Evolutionary conservation across 2,329 filamentous ascomycete genomes (phyloP).

Genomic region (Mycosphaerelloides madeirae): DNA sequence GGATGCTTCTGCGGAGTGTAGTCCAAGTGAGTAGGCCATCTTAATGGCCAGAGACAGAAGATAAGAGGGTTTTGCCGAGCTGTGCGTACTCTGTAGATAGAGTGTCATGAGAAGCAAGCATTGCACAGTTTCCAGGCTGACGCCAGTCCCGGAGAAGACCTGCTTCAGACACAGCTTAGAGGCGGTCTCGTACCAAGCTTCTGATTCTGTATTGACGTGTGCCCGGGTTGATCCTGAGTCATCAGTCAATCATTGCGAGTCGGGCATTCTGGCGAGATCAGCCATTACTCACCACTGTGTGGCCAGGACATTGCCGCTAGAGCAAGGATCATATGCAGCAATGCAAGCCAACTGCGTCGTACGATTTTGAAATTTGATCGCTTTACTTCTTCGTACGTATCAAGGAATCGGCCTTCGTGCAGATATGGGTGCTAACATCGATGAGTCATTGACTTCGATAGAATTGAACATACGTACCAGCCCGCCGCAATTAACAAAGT

Average conservation of each 20-base stretch:
- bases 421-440: constrained; percentile 3
- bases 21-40: constrained; percentile 6
- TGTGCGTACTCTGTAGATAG: constrained; percentile 9
- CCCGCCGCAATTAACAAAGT: constrained; percentile 5
- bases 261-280: too few relatives aligned
- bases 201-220: constrained; percentile 3
- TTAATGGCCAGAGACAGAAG: constrained; percentile 4
- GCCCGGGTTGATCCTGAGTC: neutral
- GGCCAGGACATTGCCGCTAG: constrained; percentile 6
- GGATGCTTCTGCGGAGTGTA: constrained; percentile 9
- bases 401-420: constrained; percentile 7
- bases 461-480: neutral
- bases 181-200: constrained; percentile 5
- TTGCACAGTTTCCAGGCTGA: constrained; percentile 7
- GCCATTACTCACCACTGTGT: neutral
- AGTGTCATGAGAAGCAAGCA: constrained; percentile 4
- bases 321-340: constrained; percentile 8
- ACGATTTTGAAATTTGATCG: constrained; percentile 1
- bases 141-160: constrained; percentile 3
- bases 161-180: constrained; percentile 6
- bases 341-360: constrained; percentile 8
- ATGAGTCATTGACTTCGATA: too few relatives aligned
- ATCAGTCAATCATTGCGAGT: too few relatives aligned
- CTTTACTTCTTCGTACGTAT: constrained; percentile 6
- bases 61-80: constrained; percentile 3